These are phyloP conservation scores for Trametes cingulata DNA, from an alignment of 768 basidiomycete genomes.

Conservation along the genomic window DNA sequence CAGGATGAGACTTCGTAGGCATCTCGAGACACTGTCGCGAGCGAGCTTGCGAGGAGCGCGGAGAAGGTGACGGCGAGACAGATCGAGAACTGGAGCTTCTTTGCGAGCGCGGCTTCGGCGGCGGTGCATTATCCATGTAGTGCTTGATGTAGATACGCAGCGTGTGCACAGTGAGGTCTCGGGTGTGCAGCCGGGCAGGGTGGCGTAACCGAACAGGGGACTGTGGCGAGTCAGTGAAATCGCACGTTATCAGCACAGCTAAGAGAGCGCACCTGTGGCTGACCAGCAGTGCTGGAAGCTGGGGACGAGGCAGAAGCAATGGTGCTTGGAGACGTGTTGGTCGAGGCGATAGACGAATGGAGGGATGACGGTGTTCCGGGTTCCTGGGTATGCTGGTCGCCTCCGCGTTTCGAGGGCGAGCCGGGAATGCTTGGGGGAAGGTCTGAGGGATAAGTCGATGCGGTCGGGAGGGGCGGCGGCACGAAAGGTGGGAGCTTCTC, in stretches of 20 bases:
- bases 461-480: slow-evolving; percentile 32
- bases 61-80: slow-evolving; percentile 16
- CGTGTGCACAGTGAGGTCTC: slow-evolving; percentile 68
- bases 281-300: neutral
- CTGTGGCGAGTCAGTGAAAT: slow-evolving; percentile 20
- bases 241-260: too few relatives aligned
- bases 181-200: slow-evolving; percentile 65
- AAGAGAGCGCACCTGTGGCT: slow-evolving; percentile 14
- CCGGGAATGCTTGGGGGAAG: neutral
- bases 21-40: neutral
- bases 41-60: neutral
- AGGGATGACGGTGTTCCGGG: slow-evolving; percentile 12
- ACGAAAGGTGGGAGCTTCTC: slow-evolving; percentile 46
- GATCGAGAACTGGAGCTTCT: slow-evolving; percentile 2
- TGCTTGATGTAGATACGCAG: slow-evolving; percentile 79
- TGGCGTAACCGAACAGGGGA: slow-evolving; percentile 60
- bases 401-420: slow-evolving; percentile 4
- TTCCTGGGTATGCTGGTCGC: slow-evolving; percentile 1
- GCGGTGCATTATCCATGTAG: slow-evolving; percentile 65
- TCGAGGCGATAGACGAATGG: slow-evolving; percentile 2
- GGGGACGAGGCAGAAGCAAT: neutral
- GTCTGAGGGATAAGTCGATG: neutral
- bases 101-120: neutral
- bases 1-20: slow-evolving; percentile 7
- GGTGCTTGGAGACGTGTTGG: slow-evolving; percentile 9